Base-by-base conservation (phyloP, 768 basidiomycete genomes). In the Leccinum uliginosum region DNA sequence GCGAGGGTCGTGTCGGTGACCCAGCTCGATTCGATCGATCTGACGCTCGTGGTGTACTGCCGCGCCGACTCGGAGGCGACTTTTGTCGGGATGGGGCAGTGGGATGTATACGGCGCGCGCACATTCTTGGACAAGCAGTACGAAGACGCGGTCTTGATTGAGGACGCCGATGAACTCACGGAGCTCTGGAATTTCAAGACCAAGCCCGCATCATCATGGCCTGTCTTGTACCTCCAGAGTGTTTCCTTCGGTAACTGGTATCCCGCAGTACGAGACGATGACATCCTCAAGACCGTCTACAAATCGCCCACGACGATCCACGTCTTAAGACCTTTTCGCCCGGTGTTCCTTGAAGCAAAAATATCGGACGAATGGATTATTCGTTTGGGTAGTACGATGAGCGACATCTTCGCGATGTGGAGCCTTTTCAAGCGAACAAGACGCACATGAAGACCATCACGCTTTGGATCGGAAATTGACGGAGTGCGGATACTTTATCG, bases 31-130 rank as follows among this genome's bases (percentile, higher is more conserved):
- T 96, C 94, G 0, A 98, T 98, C 58, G 97, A 99, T 71, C 93
- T 93, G 26, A 98, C 96, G 0, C 75, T 98, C 55, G 90, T 98
- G 6, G 94, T 99, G 3, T 98, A 93, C n/a, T n/a, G n/a, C 69
- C 84, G 93, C 21, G 95, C 97, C 2, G n/a, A n/a, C n/a, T n/a
- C n/a, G n/a, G 94, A 98, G 72, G 96, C 96, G 2, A 95, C 94
- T 0, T 98, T 98, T 67, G 95, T 98, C 34, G 96, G 95, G 21
- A 86, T 98, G 5, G 86, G 91, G 2, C 76, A 98, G 2, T 98
- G 96, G 96, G 97, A 99, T 69, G 75, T 98, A n/a, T 96, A 89
- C 61, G 86, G 87, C 23, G 87, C 89, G 12, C 81, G 86, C 54
- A 74, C 80, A 11, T 85, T 86, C 61, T 93, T 94, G 96, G 95